Base-by-base conservation (phyloP, 2,329 filamentous ascomycete species). In the Phyllachora maydis region DNA sequence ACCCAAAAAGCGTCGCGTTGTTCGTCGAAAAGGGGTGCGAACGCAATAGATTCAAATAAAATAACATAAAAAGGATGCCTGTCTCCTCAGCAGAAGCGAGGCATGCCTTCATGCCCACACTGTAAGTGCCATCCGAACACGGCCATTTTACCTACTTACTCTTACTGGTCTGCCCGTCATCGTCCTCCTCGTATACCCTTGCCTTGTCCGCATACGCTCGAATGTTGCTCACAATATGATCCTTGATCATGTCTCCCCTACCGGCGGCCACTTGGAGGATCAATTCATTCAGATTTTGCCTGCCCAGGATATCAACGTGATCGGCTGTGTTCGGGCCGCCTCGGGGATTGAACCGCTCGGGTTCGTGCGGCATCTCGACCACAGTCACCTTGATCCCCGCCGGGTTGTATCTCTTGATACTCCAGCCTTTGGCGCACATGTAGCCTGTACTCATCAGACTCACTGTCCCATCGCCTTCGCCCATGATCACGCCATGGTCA, bases 351-450 rank as follows among this genome's bases (percentile, higher is more conserved):
- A 93, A 98, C 11, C 79, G 56, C 36, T 93, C 85, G 1, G 88
- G 88, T 40, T 95, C 83, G 41, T 98, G 88, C 1, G 73, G 77
- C 88, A 98, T 98, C 52, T 98, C 88, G 30, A 75, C 82, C 1
- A 83, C 77, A 19, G 70, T 90, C 31, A 98, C 55, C 37, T 81
- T 68, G 16, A 73, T 63, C 2, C 73, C 71, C 0, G 81, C 75
- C 0, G 88, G 88, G 39, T 98, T 98, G 45, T 90, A 98, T 17
- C 88, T 65, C 47, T 81, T 82, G 47, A 93, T 76, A 28, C 72
- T 70, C 88, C 88, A 98, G 3, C 88, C 88, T 37, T 74, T 81
- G 35, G 81, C 75, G 46, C 88, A 98, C 88, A 98, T 95, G 45
- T 95, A 98, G 3, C 85, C 88, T 1, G 70, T 68, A 35, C 77